Evolutionary conservation across 164 flowering plant genomes (phyloP).

Genomic region (Aristolochia contorta): DNA sequence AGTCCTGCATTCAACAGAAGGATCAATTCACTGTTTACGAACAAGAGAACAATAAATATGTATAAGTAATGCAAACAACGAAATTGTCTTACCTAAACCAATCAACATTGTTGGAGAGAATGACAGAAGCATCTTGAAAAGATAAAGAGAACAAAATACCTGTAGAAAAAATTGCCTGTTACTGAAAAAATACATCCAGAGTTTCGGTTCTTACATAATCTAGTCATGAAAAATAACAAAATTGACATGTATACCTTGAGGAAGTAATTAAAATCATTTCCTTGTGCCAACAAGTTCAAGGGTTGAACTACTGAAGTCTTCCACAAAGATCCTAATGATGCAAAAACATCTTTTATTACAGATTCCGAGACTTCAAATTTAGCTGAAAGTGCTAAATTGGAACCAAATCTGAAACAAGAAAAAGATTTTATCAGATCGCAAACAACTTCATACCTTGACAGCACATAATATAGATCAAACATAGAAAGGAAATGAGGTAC

Average conservation of each 20-base stretch:
- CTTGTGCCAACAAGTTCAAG: conserved; percentile 38
- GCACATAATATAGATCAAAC: neutral
- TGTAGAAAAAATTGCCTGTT: conserved; percentile 13
- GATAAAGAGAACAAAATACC: conserved; percentile 35
- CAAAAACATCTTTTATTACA: conserved; percentile 22
- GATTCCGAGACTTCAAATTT: conserved; percentile 51
- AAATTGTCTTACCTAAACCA: conserved; percentile 44
- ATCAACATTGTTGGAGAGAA: conserved; percentile 24
- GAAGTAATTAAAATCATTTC: conserved; percentile 58
- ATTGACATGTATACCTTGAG: conserved; percentile 43
- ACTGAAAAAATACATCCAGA: neutral
- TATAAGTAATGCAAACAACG: neutral
- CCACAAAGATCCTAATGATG: conserved; percentile 34
- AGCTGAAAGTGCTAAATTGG: conserved; percentile 14
- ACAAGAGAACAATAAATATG: neutral
- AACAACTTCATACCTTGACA: neutral
- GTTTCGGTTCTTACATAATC: no score
- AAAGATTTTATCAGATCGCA: neutral
- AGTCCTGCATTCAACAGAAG: conserved; percentile 34
- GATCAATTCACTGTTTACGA: neutral
- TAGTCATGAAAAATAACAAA: neutral
- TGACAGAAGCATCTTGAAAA: conserved; percentile 33
- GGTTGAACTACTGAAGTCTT: conserved; percentile 26
- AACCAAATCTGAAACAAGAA: neutral
- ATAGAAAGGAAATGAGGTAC: conserved; percentile 16